Evolutionary conservation across 176 grass and related monocot species (phyloP).

Genomic region (Musa beccarii): DNA sequence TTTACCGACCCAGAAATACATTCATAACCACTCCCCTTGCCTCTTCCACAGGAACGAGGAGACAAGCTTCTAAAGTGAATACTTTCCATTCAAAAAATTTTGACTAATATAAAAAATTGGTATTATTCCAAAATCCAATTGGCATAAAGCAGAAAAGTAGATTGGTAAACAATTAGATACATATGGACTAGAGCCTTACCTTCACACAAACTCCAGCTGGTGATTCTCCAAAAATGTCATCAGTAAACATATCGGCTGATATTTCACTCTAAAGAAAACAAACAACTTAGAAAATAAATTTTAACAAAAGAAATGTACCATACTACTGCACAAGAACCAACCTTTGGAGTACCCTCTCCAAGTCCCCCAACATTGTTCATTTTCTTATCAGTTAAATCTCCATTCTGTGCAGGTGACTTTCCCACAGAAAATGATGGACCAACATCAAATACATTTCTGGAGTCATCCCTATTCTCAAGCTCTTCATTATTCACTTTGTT

Average conservation of each 20-base stretch:
- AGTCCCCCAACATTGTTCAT: constrained; percentile 38
- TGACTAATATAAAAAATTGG: not conserved
- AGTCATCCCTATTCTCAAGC: constrained; percentile 37
- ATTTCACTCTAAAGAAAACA: constrained; percentile 53
- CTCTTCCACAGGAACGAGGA: too few relatives aligned
- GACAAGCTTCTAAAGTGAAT: too few relatives aligned
- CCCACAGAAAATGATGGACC: constrained; percentile 48
- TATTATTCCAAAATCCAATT: not conserved
- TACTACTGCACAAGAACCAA: constrained; percentile 31
- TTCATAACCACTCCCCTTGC: too few relatives aligned
- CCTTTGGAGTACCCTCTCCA: constrained; percentile 88
- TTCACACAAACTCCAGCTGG: constrained; percentile 59
- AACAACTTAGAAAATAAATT: not conserved
- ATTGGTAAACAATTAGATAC: not conserved
- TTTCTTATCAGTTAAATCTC: constrained; percentile 24
- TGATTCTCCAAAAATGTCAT: constrained; percentile 97
- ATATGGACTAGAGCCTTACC: constrained; percentile 31
- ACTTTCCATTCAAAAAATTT: not conserved
- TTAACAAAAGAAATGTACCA: constrained; percentile 1
- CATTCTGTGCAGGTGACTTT: constrained; percentile 56
- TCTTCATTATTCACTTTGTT: constrained; percentile 18
- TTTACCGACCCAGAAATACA: too few relatives aligned
- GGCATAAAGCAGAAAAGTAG: not conserved
- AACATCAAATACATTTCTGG: constrained; percentile 40
- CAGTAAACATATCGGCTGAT: constrained; percentile 85